These are phyloP conservation scores for Aspergillus nidulans DNA, from an alignment of 495 filamentous ascomycete species.

Conservation along the genomic window DNA sequence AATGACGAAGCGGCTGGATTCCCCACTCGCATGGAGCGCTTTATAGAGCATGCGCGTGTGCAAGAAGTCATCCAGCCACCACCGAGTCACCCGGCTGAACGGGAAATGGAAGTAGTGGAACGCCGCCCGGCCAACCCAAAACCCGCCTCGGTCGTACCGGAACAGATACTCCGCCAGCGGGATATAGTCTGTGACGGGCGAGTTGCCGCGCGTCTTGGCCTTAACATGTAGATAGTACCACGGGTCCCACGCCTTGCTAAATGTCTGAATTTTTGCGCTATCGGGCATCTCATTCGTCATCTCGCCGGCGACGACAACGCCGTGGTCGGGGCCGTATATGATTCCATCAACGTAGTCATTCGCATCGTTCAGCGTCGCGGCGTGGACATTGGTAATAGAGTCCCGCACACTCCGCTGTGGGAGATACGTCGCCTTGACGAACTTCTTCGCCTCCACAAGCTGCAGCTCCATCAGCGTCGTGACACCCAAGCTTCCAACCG, in stretches of 20 bases:
- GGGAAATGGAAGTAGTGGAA: constrained; percentile 55
- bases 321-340: constrained; percentile 38
- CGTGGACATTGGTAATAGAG: constrained; percentile 35
- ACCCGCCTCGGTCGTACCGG: constrained; percentile 60
- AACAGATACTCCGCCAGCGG: constrained; percentile 58
- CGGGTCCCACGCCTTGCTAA: constrained; percentile 47
- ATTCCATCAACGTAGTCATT: constrained; percentile 57
- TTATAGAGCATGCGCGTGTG: constrained; percentile 55
- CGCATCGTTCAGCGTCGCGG: constrained; percentile 24
- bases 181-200: constrained; percentile 36
- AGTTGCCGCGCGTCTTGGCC: constrained; percentile 6
- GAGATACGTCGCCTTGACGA: constrained; percentile 48
- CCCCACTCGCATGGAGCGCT: constrained; percentile 49
- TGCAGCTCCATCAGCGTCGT: constrained; percentile 50
- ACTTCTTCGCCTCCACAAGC: constrained; percentile 42
- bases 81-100: constrained; percentile 51
- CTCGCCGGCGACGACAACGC: constrained; percentile 47
- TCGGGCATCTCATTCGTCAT: constrained; percentile 27
- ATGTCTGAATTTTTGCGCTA: constrained; percentile 25
- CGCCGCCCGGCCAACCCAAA: constrained; percentile 50
- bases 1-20: constrained; percentile 43
- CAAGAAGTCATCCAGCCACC: constrained; percentile 49
- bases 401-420: constrained; percentile 33
- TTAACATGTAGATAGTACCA: constrained; percentile 58
- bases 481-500: constrained; percentile 50